Conservation (phyloP, 768 basidiomycete genomes). For the Boletus barrowsii region DNA sequence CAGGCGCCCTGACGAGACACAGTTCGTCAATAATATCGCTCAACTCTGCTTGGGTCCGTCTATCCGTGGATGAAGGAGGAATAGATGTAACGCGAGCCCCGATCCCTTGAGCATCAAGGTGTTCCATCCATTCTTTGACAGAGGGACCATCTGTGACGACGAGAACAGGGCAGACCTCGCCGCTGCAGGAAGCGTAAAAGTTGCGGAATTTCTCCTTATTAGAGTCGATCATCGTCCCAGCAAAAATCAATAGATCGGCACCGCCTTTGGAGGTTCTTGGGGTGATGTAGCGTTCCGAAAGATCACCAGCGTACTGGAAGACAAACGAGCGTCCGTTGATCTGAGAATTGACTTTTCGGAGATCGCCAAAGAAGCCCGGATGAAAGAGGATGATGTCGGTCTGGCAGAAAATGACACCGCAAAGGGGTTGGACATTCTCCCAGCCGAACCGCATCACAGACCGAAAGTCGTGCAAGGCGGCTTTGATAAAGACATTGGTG, state of each 20-base stretch:
- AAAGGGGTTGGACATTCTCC: slow-evolving; percentile 18
- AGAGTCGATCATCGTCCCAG: slow-evolving; percentile 6
- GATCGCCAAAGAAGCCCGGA: slow-evolving; percentile 14
- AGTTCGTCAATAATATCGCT: slow-evolving; percentile 17
- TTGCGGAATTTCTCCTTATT: slow-evolving; percentile 9
- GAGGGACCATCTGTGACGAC: slow-evolving; percentile 13
- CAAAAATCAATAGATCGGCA: slow-evolving; percentile 26
- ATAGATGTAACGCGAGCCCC: slow-evolving; percentile 12
- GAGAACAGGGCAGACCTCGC: slow-evolving; percentile 26
- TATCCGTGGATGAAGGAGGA: not conserved
- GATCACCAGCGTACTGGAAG: slow-evolving; percentile 20
- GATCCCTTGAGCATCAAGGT: slow-evolving; percentile 11
- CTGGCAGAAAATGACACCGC: slow-evolving; percentile 20
- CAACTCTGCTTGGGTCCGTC: slow-evolving; percentile 1
- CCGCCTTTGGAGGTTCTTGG: slow-evolving; percentile 19
- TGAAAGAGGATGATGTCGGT: slow-evolving; percentile 13
- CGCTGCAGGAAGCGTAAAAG: slow-evolving; percentile 18
- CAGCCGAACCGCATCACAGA: slow-evolving; percentile 25
- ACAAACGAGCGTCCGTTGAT: slow-evolving; percentile 24
- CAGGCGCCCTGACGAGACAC: slow-evolving; percentile 23
- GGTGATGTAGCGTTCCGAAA: slow-evolving; percentile 12
- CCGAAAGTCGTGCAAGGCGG: slow-evolving; percentile 25
- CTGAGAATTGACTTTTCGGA: slow-evolving; percentile 15
- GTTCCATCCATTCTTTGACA: slow-evolving; percentile 8
- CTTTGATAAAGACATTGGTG: slow-evolving; percentile 23